Conservation (phyloP, 768 basidiomycete species). For the Tylopilus rubrobrunneus region DNA sequence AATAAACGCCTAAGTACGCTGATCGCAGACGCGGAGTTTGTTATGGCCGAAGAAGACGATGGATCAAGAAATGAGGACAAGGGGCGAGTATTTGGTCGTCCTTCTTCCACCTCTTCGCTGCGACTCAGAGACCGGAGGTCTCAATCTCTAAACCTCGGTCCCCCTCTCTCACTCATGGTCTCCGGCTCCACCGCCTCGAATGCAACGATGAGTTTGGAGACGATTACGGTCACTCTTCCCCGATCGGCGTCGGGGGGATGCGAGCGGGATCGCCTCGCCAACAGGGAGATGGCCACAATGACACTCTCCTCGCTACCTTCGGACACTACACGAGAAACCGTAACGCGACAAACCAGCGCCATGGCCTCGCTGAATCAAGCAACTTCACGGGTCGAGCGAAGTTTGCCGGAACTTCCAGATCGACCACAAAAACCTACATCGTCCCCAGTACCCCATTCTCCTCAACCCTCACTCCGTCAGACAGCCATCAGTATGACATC, state of each 20-base stretch:
- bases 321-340: conserved; percentile 23
- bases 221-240: conserved; percentile 26
- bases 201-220: conserved; percentile 30
- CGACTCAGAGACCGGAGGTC: conserved; percentile 57
- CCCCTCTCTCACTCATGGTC: conserved; percentile 29
- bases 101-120: conserved; percentile 43
- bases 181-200: conserved; percentile 23
- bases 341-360: conserved; percentile 21
- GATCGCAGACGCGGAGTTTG: conserved; percentile 63
- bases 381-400: conserved; percentile 26
- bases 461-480: conserved; percentile 44
- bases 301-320: conserved; percentile 34
- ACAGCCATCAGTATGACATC: conserved; percentile 73
- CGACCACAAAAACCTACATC: conserved; percentile 8
- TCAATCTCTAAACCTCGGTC: conserved; percentile 55
- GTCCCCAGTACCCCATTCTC: conserved; percentile 7
- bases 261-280: conserved; percentile 42
- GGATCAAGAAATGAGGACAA: conserved; percentile 20
- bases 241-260: conserved; percentile 25
- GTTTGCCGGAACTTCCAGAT: conserved; percentile 30
- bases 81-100: conserved; percentile 15
- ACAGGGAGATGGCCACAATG: conserved; percentile 39
- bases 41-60: conserved; percentile 60
- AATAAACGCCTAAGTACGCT: conserved; percentile 67
- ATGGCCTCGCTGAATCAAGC: conserved; percentile 19